Percentiles rank a stretch among this genome's conserved stretches.
Conservation (phyloP, 169 alveolate species). For the Neospora caninum region DNA sequence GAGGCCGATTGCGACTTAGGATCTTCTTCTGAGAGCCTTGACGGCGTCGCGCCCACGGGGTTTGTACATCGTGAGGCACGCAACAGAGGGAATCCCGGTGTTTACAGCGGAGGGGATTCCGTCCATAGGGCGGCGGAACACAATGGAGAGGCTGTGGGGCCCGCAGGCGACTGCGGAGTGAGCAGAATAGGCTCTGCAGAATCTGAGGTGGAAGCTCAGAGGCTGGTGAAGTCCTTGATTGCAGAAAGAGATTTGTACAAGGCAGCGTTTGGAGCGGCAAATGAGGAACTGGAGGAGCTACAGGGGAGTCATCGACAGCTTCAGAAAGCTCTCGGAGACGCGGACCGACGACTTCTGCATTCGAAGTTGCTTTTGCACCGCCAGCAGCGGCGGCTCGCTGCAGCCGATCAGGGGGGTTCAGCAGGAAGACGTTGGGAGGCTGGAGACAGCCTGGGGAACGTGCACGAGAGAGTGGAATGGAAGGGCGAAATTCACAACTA, state of each 20-base stretch:
- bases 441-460: background rate
- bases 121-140: background rate
- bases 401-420: background rate
- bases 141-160: background rate
- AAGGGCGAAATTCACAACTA: too few species aligned
- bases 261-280: slow-evolving; percentile 66
- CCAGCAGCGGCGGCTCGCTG: slow-evolving; percentile 3
- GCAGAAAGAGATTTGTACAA: slow-evolving; percentile 64
- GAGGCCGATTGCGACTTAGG: too few species aligned
- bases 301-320: background rate
- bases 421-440: background rate
- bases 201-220: background rate
- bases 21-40: too few species aligned
- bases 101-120: background rate
- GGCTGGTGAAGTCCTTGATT: slow-evolving; percentile 43
- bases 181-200: background rate
- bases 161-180: background rate
- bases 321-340: slow-evolving; percentile 1
- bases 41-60: too few species aligned
- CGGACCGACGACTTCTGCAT: slow-evolving; percentile 17
- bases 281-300: slow-evolving; percentile 55
- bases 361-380: background rate
- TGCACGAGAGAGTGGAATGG: too few species aligned
- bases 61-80: too few species aligned
- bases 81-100: background rate